Conservation (phyloP, 192 early-diverging fungal genomes). For the Coemansia sp. region DNA sequence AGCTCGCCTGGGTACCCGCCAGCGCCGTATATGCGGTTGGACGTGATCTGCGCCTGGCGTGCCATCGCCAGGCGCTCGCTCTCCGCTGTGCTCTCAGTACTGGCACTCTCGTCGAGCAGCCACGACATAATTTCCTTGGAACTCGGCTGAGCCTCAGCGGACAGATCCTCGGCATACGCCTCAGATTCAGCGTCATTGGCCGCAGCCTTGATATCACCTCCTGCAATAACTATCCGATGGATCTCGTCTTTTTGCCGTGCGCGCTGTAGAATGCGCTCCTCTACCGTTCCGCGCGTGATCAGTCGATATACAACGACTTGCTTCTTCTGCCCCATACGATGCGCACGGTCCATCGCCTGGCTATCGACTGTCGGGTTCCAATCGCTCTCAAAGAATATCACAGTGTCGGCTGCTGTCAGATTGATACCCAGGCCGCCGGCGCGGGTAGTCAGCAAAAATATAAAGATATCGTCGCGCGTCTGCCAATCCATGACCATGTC, state of each 20-base stretch:
- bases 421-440: constrained; percentile 99
- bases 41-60: constrained; percentile 41
- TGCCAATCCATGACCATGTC: constrained; percentile 88
- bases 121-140: constrained; percentile 86
- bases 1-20: constrained; percentile 35
- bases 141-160: constrained; percentile 70
- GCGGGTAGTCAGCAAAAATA: constrained; percentile 94
- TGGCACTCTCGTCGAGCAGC: constrained; percentile 70
- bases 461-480: constrained; percentile 88
- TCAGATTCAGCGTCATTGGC: constrained; percentile 39
- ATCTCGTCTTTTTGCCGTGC: constrained; percentile 98
- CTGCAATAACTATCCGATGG: constrained; percentile 90
- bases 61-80: constrained; percentile 34
- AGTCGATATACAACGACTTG: constrained; percentile 96
- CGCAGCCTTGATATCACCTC: constrained; percentile 71
- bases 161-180: constrained; percentile 31
- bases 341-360: constrained; percentile 96
- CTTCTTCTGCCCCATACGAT: constrained; percentile 98
- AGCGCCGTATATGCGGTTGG: constrained; percentile 44
- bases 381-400: constrained; percentile 95
- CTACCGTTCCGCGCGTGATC: constrained; percentile 95
- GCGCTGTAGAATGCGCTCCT: constrained; percentile 94
- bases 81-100: constrained; percentile 32
- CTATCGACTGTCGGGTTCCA: constrained; percentile 92
- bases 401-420: constrained; percentile 91